Evolutionary conservation across 805 yeast species (phyloP).

Genomic region (Saturnispora galanensis): DNA sequence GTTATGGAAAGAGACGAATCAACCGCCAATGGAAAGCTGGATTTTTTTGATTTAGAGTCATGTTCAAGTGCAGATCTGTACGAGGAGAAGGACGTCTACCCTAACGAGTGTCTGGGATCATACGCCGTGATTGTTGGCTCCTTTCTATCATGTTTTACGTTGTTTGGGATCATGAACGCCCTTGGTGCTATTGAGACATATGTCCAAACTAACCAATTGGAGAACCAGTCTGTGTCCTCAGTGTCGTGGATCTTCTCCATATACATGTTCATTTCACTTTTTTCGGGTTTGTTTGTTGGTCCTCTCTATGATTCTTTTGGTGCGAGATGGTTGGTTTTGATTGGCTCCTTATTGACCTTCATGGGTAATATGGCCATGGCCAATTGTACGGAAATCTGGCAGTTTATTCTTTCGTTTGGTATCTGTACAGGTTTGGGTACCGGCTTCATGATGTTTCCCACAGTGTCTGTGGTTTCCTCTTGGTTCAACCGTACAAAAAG

Average conservation of each 20-base stretch:
- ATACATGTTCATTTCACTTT: slow-evolving; percentile 40
- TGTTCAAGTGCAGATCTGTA: not conserved
- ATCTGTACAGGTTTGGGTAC: slow-evolving; percentile 48
- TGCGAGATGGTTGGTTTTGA: slow-evolving; percentile 32
- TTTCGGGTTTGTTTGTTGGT: slow-evolving; percentile 30
- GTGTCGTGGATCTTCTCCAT: slow-evolving; percentile 63
- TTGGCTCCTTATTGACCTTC: slow-evolving; percentile 36
- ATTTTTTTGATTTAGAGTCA: slow-evolving; percentile 2
- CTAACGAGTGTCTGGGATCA: slow-evolving; percentile 45
- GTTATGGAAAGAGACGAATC: not conserved
- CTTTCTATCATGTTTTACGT: slow-evolving; percentile 42
- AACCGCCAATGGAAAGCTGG: slow-evolving; percentile 6
- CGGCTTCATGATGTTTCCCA: slow-evolving; percentile 51
- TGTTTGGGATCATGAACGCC: slow-evolving; percentile 47
- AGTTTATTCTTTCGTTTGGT: slow-evolving; percentile 52
- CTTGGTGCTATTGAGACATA: slow-evolving; percentile 57
- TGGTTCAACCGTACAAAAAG: slow-evolving; percentile 47
- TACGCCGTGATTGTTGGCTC: slow-evolving; percentile 47
- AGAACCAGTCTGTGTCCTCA: slow-evolving; percentile 33
- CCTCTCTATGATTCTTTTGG: slow-evolving; percentile 58
- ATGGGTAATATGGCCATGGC: slow-evolving; percentile 51
- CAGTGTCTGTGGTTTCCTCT: slow-evolving; percentile 53
- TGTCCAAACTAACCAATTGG: slow-evolving; percentile 45
- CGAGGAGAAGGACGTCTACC: slow-evolving; percentile 25
- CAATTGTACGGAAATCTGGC: slow-evolving; percentile 41